Evolutionary conservation across 2,329 filamentous ascomycete species (phyloP).

Genomic region (Botrytis deweyae): DNA sequence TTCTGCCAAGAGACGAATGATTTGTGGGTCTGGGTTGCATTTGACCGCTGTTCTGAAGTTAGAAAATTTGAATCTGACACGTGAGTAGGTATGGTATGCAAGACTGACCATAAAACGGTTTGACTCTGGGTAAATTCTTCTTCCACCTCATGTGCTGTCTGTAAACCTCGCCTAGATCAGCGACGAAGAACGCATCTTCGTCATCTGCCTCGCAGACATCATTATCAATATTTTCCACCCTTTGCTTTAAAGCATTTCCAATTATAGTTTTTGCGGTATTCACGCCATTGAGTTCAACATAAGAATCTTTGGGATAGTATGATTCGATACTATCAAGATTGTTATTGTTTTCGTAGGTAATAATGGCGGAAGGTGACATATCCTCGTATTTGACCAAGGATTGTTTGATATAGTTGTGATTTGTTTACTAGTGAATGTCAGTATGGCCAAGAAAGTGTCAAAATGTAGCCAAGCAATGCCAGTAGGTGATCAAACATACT

Average conservation of each 20-base stretch:
- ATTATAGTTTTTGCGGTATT: slow-evolving; percentile 72
- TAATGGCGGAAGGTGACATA: slow-evolving; percentile 71
- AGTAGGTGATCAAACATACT: slow-evolving; percentile 25
- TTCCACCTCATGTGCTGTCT: slow-evolving; percentile 99
- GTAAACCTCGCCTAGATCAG: slow-evolving; percentile 97
- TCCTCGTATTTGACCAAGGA: slow-evolving; percentile 34
- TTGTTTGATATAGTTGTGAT: slow-evolving; percentile 23
- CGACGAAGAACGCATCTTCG: slow-evolving; percentile 97
- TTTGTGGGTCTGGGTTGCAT: slow-evolving; percentile 92
- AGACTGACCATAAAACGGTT: slow-evolving; percentile 85
- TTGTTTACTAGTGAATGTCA: slow-evolving; percentile 19
- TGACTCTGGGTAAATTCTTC: slow-evolving; percentile 85
- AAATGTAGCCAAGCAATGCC: neutral
- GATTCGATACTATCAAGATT: slow-evolving; percentile 36
- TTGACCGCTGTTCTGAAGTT: slow-evolving; percentile 71
- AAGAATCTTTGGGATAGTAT: slow-evolving; percentile 35
- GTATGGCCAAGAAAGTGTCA: neutral
- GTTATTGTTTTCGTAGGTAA: slow-evolving; percentile 47
- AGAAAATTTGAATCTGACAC: slow-evolving; percentile 18
- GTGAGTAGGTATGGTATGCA: slow-evolving; percentile 24
- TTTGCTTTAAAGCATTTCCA: slow-evolving; percentile 80
- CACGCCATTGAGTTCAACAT: slow-evolving; percentile 36
- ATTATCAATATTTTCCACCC: slow-evolving; percentile 79
- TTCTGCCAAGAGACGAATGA: slow-evolving; percentile 81
- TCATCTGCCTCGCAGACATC: slow-evolving; percentile 88